Evolutionary conservation across 805 yeast genomes (phyloP), one percentile per base, ranked within the genome.

Genomic region (Saturnispora serradocipensis): DNA sequence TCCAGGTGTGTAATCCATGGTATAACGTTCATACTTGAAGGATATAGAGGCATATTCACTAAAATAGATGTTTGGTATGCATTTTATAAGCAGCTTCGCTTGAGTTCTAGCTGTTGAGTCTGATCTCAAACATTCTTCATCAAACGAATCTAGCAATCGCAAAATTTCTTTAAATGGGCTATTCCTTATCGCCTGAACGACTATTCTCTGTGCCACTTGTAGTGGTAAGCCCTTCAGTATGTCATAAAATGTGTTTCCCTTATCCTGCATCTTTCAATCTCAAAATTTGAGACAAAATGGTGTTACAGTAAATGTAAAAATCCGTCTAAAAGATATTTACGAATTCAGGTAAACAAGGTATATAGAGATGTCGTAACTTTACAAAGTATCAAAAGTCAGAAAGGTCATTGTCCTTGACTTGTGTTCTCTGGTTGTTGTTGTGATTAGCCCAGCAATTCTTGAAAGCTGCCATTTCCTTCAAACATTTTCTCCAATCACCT

Each of bases 401-500:
- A 6, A 56, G 36, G 47, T 66, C 67, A 45, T 66, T 70, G 36
- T 73, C 62, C 32, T 67, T 66, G 1, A 75, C 65, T 0, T 64
- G 56, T 0, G 76, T 72, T 48, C 77, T 58, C 35, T 59, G 56
- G 54, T 72, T 65, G 59, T 73, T 73, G 45, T 66, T 56, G 51
- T 70, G 66, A 15, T 51, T 54, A 4, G 63, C 70, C 78, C 78
- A 73, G 53, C 78, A 73, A 50, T 67, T 62, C 30, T 66, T 67
- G 53, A 73, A 73, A 2, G 64, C 74, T 5, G 59, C 60, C 77
- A 73, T 72, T 73, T 86, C 93, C 18, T 69, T 67, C 2, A 78
- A 63, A 57, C 95, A 86, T 59, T 80, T 67, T 50, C 95, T 68
- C 96, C 96, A 87, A 62, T 87, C 95, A 28, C 80, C 80, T 1